Conservation (phyloP, 257 asterid species). For the Nicotiana paniculata region DNA sequence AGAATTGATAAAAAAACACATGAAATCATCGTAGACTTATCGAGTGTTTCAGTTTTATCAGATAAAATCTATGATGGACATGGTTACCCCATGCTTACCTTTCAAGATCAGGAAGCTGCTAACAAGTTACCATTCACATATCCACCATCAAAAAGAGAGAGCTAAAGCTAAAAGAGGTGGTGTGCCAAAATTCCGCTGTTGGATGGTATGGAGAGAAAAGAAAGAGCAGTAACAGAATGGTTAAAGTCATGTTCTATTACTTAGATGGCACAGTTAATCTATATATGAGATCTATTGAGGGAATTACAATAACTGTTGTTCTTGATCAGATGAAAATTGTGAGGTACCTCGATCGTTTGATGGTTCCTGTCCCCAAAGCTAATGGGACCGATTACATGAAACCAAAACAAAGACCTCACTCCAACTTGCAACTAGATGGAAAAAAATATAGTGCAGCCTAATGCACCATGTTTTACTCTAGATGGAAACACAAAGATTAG, state of each 20-base stretch:
- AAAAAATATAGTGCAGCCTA: constrained; percentile 9
- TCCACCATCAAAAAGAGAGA: constrained; percentile 44
- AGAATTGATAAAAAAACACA: constrained; percentile 29
- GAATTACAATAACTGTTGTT: constrained; percentile 47
- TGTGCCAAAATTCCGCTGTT: constrained; percentile 33
- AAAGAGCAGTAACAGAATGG: constrained; percentile 23
- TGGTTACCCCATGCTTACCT: constrained; percentile 47
- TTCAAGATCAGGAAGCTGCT: constrained; percentile 38
- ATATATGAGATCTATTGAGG: constrained; percentile 38
- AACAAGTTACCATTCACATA: constrained; percentile 26
- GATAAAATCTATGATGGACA: constrained; percentile 32
- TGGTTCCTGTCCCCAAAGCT: constrained; percentile 58
- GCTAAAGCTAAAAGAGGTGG: constrained; percentile 44
- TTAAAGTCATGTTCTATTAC: constrained; percentile 50
- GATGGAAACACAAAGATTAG: constrained; percentile 31
- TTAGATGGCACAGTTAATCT: constrained; percentile 54
- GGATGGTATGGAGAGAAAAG: constrained; percentile 68
- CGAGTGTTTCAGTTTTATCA: constrained; percentile 20
- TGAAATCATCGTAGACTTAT: constrained; percentile 41
- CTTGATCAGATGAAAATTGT: constrained; percentile 55
- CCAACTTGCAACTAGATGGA: background rate
- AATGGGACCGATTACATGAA: constrained; percentile 48
- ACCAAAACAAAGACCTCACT: background rate
- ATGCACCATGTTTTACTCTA: constrained; percentile 31
- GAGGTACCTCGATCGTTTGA: constrained; percentile 31